Base-by-base conservation (phyloP, 2,329 filamentous ascomycete genomes). In the Neopestalotiopsis clavispora region DNA sequence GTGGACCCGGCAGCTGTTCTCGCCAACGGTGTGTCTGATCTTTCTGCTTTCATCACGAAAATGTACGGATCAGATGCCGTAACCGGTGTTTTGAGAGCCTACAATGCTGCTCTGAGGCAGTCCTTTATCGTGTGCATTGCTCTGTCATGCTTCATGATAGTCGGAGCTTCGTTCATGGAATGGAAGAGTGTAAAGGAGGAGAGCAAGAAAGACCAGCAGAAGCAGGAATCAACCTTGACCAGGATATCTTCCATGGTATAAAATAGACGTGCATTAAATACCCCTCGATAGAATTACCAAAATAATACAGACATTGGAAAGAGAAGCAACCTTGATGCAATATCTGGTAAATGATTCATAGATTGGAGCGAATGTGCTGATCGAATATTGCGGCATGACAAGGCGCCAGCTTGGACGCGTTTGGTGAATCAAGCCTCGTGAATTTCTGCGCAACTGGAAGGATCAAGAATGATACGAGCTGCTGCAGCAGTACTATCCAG, bases 171-270 rank as follows among this genome's bases (percentile, higher is more conserved):
- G 4, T n/a, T 14, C 9, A 59, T 68, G 49, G 60, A 65, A 40
- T 67, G 58, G 34, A 61, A 30, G 17, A 62, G 61, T 40, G 23
- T 67, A 14, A 66, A 65, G 63, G n/a, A 52, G 45, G 45, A 52
- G n/a, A 52, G 45, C n/a, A 20, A 9, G 17, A 52, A 52, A 23
- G 45, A 52, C 17, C 17, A 52, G 17, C 45, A 52, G 23, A 28
- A 28, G 1, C 45, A 52, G 6, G 45, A 30, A 1, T 12, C 23
- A 7, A 13, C 20, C 28, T 59, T 59, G 28, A 23, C 57, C 14
- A n/a, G 57, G 9, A 20, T 52, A 10, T 10, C 45, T 9, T 52
- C 45, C 14, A n/a, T 52, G 17, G 45, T 52, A 23, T 52, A 52
- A 38, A 10, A 38, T 38, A 38, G 34, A 10, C 23, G 23, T 28